A percentile compares a stretch with the other conserved stretches of the same genome.
Evolutionary conservation across 257 asterid species (phyloP).

Genomic region (Solanum raphanifolium): DNA sequence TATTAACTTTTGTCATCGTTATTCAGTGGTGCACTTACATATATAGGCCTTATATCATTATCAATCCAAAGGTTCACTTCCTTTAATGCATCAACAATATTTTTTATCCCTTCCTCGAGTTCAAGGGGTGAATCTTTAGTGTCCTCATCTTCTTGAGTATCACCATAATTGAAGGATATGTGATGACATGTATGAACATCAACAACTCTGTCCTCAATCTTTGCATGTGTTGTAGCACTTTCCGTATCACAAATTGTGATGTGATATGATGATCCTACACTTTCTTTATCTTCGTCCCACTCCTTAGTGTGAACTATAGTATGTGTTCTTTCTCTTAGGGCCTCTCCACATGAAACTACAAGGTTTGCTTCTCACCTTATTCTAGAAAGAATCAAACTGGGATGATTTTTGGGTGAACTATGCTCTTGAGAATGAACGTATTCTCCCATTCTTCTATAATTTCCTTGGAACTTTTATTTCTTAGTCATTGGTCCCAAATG

Average conservation of each 20-base stretch:
- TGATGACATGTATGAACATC: background rate
- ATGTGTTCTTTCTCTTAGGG: accelerated
- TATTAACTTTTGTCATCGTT: background rate
- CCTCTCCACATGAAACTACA: background rate
- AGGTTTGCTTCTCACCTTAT: background rate
- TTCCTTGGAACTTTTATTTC: no score
- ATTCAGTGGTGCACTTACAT: background rate
- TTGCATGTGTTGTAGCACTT: background rate
- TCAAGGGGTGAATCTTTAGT: background rate
- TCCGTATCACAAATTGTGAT: no score
- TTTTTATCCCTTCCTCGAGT: background rate
- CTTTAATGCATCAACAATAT: background rate
- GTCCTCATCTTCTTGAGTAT: background rate
- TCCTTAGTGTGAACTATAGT: background rate
- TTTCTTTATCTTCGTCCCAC: no score
- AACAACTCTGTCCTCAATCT: background rate
- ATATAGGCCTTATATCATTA: background rate
- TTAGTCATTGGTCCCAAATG: background rate
- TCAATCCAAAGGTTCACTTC: background rate
- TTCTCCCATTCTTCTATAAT: background rate
- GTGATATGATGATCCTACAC: background rate
- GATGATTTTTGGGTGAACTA: accelerated
- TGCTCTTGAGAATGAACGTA: background rate
- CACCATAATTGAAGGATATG: background rate
- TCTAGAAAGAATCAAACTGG: background rate